Evolutionary conservation across 1,139 yeast species (phyloP), one percentile per base, ranked within the genome.

Genomic region (Magnusiomyces suaveolens): DNA sequence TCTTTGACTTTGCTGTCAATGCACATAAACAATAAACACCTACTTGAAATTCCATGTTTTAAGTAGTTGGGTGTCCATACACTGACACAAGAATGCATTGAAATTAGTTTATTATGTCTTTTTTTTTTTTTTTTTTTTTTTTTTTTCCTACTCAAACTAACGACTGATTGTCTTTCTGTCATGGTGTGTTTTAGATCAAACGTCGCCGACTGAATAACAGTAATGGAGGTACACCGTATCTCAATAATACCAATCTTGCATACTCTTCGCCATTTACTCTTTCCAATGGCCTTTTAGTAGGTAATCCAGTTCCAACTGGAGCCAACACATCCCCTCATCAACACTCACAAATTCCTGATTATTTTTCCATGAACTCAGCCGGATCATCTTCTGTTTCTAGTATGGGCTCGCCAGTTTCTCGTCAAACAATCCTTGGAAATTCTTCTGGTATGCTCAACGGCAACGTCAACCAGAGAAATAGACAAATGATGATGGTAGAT

Each of bases 321-420:
- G 6, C 25, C 4, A 41, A 21, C n/a, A 20, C 24, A 3, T 46
- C 48, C 14, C 48, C 48, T 16, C 48, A 20, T 29, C 48, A 46
- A 21, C 48, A 46, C 23, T 38, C 14, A 46, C 48, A 46, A 32
- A 46, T 46, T 26, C 48, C 48, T 14, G 48, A 46, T 29, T 46
- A 46, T 24, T 10, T 46, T 16, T 12, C 48, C 16, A 26, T 46
- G 24, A 46, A 46, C 24, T 26, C 38, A n/a, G 21, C 48, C 16
- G 33, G 23, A 2, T 16, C 38, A 18, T 18, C 38, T n/a, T 32
- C 48, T 3, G 48, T 24, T 3, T 16, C 48, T n/a, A 8, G 14
- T 29, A 21, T 46, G 23, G 48, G 38, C 6, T 46, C 48, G 14
- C 48, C 48, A 20, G 21, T 16, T 20, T 10, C 48, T 46, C 48